A percentile compares a stretch with the other conserved stretches of the same genome.
phyloP scores from a whole-genome alignment of 805 yeast genomes.

The Saccharomycopsis sp. region DNA sequence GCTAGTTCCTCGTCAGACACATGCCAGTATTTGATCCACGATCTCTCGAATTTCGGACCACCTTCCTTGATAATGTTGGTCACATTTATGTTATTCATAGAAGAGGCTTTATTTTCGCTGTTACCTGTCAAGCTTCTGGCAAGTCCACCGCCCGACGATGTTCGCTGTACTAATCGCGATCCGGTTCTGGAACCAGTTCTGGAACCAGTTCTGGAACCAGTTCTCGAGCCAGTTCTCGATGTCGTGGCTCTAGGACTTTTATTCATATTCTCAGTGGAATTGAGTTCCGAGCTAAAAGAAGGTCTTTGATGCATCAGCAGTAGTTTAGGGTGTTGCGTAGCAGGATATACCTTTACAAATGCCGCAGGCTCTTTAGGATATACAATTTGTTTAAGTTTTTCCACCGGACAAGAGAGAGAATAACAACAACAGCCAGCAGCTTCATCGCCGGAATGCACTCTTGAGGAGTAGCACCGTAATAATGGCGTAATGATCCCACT shows the following conservation, averaged over 20 bases:
- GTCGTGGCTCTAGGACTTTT: neutral
- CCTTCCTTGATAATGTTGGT: neutral
- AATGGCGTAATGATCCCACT: slow-evolving; percentile 12
- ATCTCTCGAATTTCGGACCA: neutral
- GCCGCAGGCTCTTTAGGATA: neutral
- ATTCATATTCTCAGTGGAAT: neutral
- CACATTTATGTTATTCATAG: neutral
- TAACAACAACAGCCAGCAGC: slow-evolving; percentile 9
- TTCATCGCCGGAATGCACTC: neutral
- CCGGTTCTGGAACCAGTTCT: slow-evolving; percentile 1
- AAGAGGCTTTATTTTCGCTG: neutral
- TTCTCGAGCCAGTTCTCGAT: slow-evolving; percentile 2
- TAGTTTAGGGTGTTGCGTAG: neutral
- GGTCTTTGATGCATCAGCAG: neutral
- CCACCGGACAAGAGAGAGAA: slow-evolving; percentile 15
- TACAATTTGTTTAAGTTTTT: neutral
- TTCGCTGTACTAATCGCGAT: neutral
- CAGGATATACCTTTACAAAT: neutral
- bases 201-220: slow-evolving; percentile 3
- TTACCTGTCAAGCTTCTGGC: neutral
- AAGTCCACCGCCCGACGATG: neutral
- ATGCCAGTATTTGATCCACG: slow-evolving; percentile 17
- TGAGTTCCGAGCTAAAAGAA: neutral
- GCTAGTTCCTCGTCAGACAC: slow-evolving; percentile 5
- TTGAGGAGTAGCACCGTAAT: slow-evolving; percentile 8